Evolutionary conservation across 768 basidiomycete species (phyloP), one percentile per base, ranked within the genome.

Genomic region (Suillus fuscotomentosus): DNA sequence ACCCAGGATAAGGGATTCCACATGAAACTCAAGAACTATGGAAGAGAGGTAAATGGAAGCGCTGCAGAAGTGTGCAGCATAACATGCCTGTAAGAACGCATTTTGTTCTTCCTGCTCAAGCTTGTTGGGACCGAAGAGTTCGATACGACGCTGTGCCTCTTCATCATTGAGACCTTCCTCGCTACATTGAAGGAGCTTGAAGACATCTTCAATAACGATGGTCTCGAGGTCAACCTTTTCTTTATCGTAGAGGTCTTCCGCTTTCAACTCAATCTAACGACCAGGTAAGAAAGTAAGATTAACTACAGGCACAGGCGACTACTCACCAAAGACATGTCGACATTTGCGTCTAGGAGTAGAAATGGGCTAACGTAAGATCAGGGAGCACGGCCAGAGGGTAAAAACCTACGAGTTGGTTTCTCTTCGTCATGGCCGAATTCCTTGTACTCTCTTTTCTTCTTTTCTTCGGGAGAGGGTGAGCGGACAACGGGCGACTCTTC

Each of bases 1-100:
- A 99, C 97, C 97, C 97, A 99, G 41, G 97, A 99, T 14, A 99
- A 83, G 51, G 97, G 97, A 81, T 99, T 99, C 97, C 97, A 99
- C 97, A 98, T 99, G 86, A 99, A 99, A 75, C 89, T 88, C 70
- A 95, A 80, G 79, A 96, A 95, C 92, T 93, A 50, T 36, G 0
- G 11, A 34, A 54, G 54, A 2, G 17, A 27, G 36, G 24, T 62
- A 48, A 24, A 57, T n/a, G 7, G 4, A 53, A 60, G 5, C 57
- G 8, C 57, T 60, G 24, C 27, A 39, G 24, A 55, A 6, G 51
- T 9, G 57, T 45, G 64, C 27, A 45, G n/a, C 8, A 65, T 36
- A 34, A 71, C 75, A 22, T 73, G 89, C 91, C 84, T 95, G 95
- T 39, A 98, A 87, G 78, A 98, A 84, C 4, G 95, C 78, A 65